Conservation (phyloP, 768 basidiomycete genomes). For the Agrocybe chaxingu region DNA sequence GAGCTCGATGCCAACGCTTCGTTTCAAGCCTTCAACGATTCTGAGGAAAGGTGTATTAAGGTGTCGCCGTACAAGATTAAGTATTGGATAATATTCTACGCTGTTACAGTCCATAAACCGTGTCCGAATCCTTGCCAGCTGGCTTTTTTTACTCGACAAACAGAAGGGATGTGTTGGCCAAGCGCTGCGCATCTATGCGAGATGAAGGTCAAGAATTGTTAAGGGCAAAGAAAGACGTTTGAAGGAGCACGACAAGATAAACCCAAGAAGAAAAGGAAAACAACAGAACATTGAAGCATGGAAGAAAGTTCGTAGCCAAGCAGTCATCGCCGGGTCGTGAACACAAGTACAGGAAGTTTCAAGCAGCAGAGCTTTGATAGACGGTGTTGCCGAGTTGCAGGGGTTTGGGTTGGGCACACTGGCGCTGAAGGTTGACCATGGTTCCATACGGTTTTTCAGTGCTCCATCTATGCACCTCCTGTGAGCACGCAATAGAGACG, state of each 20-base stretch:
- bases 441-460: background rate
- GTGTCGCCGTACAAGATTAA: too few relatives aligned
- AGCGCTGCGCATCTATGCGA: too few relatives aligned
- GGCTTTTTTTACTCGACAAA: too few relatives aligned
- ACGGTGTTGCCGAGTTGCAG: slow-evolving; percentile 5
- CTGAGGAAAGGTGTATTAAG: too few relatives aligned
- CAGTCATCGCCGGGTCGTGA: background rate
- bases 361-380: slow-evolving; percentile 8
- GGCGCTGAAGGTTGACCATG: background rate
- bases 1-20: too few relatives aligned
- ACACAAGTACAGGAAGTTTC: background rate
- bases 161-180: too few relatives aligned
- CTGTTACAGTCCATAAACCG: too few relatives aligned
- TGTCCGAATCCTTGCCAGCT: too few relatives aligned
- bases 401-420: slow-evolving; percentile 1
- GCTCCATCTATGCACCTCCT: slow-evolving; percentile 1
- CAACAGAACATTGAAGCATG: background rate
- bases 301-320: background rate
- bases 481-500: too few relatives aligned
- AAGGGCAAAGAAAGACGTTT: background rate
- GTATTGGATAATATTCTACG: too few relatives aligned
- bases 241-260: background rate
- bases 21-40: too few relatives aligned
- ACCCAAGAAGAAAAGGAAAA: background rate
- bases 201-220: too few relatives aligned